Percentiles rank a stretch among this genome's conserved stretches.
These are phyloP conservation scores for Populus tremula DNA, from an alignment of 345 rosid species.

Conservation along the genomic window DNA sequence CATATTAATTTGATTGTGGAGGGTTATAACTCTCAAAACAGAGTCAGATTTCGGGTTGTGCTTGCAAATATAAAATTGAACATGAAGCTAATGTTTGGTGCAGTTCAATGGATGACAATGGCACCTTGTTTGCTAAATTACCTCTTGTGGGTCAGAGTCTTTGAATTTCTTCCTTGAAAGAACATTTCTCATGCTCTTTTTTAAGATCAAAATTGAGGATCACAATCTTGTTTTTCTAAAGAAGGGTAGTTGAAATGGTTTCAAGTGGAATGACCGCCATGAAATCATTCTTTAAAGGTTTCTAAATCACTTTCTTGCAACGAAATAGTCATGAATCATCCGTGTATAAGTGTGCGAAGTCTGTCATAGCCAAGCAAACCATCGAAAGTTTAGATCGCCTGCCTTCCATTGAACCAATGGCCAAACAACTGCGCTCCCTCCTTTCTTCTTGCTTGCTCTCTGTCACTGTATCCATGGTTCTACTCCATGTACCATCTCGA, in stretches of 20 bases:
- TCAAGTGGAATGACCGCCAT: no score
- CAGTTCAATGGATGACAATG: background rate
- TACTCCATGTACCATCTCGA: background rate
- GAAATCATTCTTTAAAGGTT: background rate
- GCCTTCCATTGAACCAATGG: background rate
- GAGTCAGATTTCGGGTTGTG: background rate
- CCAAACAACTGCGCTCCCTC: background rate
- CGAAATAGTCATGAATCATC: background rate
- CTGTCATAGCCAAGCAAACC: background rate
- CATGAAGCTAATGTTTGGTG: background rate
- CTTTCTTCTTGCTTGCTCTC: background rate
- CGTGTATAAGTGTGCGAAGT: background rate
- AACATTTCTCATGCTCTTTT: no score
- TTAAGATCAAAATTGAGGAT: background rate
- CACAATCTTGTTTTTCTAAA: background rate
- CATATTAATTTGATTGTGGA: no score
- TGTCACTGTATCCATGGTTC: conserved; percentile 1
- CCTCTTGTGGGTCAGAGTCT: background rate
- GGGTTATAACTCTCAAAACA: no score
- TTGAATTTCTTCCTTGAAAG: background rate
- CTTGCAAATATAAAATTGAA: background rate
- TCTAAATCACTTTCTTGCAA: background rate
- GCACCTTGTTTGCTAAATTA: background rate
- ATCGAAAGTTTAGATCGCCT: background rate
- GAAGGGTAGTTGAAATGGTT: background rate